Conservation (phyloP, 345 rosid genomes). For the Bruguiera gymnorhiza region DNA sequence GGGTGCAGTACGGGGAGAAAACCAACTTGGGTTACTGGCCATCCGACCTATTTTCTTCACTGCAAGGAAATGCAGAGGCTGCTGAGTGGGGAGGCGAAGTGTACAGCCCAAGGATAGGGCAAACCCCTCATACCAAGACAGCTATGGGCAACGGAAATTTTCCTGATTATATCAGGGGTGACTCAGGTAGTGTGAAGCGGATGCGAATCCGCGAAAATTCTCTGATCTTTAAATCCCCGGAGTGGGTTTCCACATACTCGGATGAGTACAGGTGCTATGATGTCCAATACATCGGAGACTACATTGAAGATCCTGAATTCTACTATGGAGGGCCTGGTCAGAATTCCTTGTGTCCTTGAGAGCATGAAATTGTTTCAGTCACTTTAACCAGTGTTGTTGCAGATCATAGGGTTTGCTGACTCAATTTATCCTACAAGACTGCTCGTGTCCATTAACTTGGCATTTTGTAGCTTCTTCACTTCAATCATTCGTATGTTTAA, state of each 20-base stretch:
- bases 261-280: slow-evolving; percentile 49
- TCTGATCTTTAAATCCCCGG: slow-evolving; percentile 36
- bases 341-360: slow-evolving; percentile 41
- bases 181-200: slow-evolving; percentile 44
- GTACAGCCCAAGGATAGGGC: slow-evolving; percentile 44
- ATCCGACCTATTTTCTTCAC: slow-evolving; percentile 23
- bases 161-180: slow-evolving; percentile 24
- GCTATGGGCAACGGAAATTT: slow-evolving; percentile 53
- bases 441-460: no score
- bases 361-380: background rate
- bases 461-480: no score
- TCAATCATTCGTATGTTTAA: no score
- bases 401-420: no score
- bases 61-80: slow-evolving; percentile 30
- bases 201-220: slow-evolving; percentile 46
- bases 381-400: background rate
- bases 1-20: slow-evolving; percentile 51
- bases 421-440: no score
- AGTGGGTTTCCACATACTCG: slow-evolving; percentile 27
- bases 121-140: slow-evolving; percentile 45
- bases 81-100: slow-evolving; percentile 70
- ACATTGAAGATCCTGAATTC: slow-evolving; percentile 53
- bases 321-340: slow-evolving; percentile 54
- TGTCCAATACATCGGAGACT: slow-evolving; percentile 30
- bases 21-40: slow-evolving; percentile 60